Conservation (phyloP, 305 asterid genomes). For the Ajuga reptans region DNA sequence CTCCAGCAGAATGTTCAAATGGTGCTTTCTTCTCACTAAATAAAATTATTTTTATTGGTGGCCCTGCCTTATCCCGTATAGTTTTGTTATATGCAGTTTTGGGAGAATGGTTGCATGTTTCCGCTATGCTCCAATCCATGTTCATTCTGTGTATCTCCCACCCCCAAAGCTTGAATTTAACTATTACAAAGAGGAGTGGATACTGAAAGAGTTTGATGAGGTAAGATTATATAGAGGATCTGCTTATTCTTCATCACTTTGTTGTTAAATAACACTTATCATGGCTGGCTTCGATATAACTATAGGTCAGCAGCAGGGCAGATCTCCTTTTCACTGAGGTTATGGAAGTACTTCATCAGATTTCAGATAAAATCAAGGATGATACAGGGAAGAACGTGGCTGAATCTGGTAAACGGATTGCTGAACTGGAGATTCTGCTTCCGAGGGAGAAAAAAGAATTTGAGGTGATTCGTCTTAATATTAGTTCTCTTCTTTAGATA, state of each 20-base stretch:
- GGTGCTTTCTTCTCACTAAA: constrained; percentile 15
- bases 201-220: constrained; percentile 53
- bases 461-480: constrained; percentile 47
- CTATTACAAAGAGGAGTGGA: constrained; percentile 61
- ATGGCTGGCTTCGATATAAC: constrained; percentile 21
- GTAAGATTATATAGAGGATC: constrained; percentile 27
- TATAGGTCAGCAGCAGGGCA: constrained; percentile 47
- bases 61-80: constrained; percentile 18
- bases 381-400: constrained; percentile 31
- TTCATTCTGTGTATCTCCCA: constrained; percentile 70
- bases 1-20: constrained; percentile 14
- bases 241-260: constrained; percentile 20
- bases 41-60: constrained; percentile 2
- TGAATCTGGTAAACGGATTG: constrained; percentile 38
- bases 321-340: constrained; percentile 52
- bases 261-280: constrained; percentile 15
- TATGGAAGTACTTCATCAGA: constrained; percentile 43
- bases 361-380: constrained; percentile 32
- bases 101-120: constrained; percentile 85
- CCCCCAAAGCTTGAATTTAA: constrained; percentile 60
- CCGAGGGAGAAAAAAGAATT: constrained; percentile 56
- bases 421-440: constrained; percentile 49
- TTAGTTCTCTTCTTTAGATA: constrained; percentile 14
- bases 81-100: constrained; percentile 41
- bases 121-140: constrained; percentile 62